Percentiles rank a stretch among this genome's conserved stretches.
These are phyloP conservation scores for Malbranchea cinnamomea DNA, from an alignment of 2,329 filamentous ascomycete genomes.

Conservation along the genomic window DNA sequence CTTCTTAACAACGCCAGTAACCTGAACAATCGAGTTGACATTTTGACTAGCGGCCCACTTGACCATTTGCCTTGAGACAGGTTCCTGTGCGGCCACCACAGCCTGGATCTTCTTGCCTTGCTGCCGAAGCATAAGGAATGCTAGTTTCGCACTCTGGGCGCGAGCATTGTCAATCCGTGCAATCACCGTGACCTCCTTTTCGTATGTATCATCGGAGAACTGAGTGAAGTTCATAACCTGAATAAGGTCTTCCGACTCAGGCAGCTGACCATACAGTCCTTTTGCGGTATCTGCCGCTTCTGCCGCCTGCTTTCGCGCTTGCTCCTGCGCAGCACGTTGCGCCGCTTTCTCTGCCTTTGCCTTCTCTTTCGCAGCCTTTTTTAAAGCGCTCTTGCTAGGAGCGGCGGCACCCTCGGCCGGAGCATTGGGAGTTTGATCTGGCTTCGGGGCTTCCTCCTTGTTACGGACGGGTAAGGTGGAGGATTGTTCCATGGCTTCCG, in stretches of 20 bases:
- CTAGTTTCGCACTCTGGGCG: conserved; percentile 80
- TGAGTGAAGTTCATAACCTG: conserved; percentile 44
- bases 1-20: conserved; percentile 69
- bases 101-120: conserved; percentile 71
- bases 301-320: conserved; percentile 49
- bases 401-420: conserved; percentile 28
- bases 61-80: conserved; percentile 74
- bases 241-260: conserved; percentile 42
- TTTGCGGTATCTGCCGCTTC: conserved; percentile 46
- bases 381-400: conserved; percentile 63
- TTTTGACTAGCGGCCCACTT: conserved; percentile 69
- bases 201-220: conserved; percentile 44
- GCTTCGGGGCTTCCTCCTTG: conserved; percentile 2
- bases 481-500: conserved; percentile 9
- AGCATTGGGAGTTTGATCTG: conserved; percentile 15
- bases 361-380: conserved; percentile 81
- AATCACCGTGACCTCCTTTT: conserved; percentile 59
- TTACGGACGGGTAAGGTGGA: conserved; percentile 9
- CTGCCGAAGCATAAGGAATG: conserved; percentile 72
- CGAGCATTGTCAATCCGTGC: conserved; percentile 78
- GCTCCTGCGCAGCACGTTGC: conserved; percentile 57
- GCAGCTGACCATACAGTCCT: conserved; percentile 65
- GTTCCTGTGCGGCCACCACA: conserved; percentile 49
- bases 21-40: conserved; percentile 65
- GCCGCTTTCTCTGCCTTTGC: conserved; percentile 70